A percentile compares a stretch with the other conserved stretches of the same genome.
These are phyloP conservation scores for Juglanconis oblonga DNA, from an alignment of 2,329 filamentous ascomycete species.

Conservation along the genomic window DNA sequence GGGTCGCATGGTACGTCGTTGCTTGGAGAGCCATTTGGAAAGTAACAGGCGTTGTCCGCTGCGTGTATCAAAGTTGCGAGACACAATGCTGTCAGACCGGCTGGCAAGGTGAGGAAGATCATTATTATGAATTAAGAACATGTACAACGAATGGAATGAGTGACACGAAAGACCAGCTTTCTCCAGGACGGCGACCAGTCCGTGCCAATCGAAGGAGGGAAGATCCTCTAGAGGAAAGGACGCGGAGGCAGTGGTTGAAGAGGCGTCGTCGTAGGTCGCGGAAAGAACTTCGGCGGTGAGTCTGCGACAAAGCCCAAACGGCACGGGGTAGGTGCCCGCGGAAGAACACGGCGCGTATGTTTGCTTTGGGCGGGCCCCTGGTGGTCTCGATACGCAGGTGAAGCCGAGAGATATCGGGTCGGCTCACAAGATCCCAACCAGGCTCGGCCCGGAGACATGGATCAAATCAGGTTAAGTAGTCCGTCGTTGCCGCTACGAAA, in stretches of 20 bases:
- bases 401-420: neutral
- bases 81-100: constrained; percentile 6
- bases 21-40: constrained; percentile 3
- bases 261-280: neutral
- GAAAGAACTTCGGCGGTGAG: neutral
- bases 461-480: neutral
- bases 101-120: constrained; percentile 3
- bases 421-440: neutral
- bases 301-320: constrained; percentile 8
- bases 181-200: constrained; percentile 2
- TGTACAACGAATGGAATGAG: constrained; percentile 13
- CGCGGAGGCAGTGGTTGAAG: neutral
- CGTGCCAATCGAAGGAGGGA: neutral
- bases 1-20: constrained; percentile 7
- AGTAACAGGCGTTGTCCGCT: constrained; percentile 2
- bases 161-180: constrained; percentile 10
- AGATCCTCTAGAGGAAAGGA: neutral
- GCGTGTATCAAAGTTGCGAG: constrained; percentile 2
- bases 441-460: neutral
- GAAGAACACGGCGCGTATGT: neutral
- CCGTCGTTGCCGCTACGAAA: neutral
- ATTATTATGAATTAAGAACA: constrained; percentile 7
- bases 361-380: neutral
- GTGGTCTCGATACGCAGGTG: neutral
- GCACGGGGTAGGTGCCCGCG: neutral